Percentiles rank a stretch among this genome's conserved stretches.
Conservation (phyloP, 352 stramenopile species). For the Stephanocyclus meneghinianus region DNA sequence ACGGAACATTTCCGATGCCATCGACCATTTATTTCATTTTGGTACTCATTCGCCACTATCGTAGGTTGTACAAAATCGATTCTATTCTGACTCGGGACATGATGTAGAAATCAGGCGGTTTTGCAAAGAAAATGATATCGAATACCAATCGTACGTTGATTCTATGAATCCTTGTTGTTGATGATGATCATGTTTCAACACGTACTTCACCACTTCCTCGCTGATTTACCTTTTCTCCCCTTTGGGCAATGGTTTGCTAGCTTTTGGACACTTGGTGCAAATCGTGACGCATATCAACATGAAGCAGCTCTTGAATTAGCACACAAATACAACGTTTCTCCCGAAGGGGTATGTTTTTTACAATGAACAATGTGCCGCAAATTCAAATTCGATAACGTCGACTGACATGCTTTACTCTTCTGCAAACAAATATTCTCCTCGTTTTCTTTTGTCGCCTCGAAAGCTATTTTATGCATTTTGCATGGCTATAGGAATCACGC, state of each 20-base stretch:
- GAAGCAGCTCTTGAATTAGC: slow-evolving; percentile 45
- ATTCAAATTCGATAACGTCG: background rate
- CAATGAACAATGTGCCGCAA: background rate
- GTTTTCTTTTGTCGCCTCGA: background rate
- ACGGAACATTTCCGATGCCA: background rate
- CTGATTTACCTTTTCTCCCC: too few relatives aligned
- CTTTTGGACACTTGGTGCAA: slow-evolving; percentile 83
- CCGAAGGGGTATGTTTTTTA: slow-evolving; percentile 39
- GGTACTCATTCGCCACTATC: too few relatives aligned
- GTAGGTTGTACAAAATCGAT: slow-evolving; percentile 77
- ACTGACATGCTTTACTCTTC: background rate
- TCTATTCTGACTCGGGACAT: slow-evolving; percentile 77
- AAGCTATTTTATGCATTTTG: slow-evolving; percentile 74
- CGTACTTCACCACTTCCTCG: too few relatives aligned
- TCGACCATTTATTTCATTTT: background rate
- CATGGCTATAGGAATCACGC: slow-evolving; percentile 70
- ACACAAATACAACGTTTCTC: slow-evolving; percentile 49
- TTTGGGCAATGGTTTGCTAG: slow-evolving; percentile 14
- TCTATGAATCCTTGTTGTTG: background rate
- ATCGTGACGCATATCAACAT: slow-evolving; percentile 61
- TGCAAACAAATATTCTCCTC: background rate
- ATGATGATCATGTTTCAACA: too few relatives aligned
- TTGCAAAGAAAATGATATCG: slow-evolving; percentile 72
- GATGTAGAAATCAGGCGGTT: slow-evolving; percentile 78
- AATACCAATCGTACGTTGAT: slow-evolving; percentile 64